Percentiles rank a stretch among this genome's conserved stretches.
Conservation (phyloP, 2,329 filamentous ascomycete species). For the Ophiostoma sp. region DNA sequence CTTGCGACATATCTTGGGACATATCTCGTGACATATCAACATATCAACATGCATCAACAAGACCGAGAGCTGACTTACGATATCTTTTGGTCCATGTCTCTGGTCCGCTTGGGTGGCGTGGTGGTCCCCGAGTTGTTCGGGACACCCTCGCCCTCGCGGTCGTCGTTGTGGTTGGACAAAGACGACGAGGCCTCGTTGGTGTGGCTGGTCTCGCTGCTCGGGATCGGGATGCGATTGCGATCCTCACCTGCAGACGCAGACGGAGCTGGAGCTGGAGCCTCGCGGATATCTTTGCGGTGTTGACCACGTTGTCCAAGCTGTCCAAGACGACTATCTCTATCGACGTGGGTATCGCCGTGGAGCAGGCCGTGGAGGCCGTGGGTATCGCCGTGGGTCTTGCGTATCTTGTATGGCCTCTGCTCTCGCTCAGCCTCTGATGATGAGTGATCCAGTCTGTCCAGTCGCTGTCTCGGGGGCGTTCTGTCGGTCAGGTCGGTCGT, state of each 20-base stretch:
- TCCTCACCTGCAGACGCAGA: not conserved
- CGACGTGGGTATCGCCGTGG: not conserved
- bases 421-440: not conserved
- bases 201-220: slow-evolving; percentile 18
- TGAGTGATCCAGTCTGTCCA: not conserved
- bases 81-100: slow-evolving; percentile 25
- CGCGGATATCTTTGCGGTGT: not conserved
- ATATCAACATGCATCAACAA: not conserved
- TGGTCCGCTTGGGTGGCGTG: slow-evolving; percentile 25
- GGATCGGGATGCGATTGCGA: slow-evolving; percentile 4
- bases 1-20: not conserved
- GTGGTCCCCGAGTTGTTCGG: slow-evolving; percentile 28
- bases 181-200: not conserved
- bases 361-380: slow-evolving; percentile 11
- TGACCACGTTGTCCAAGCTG: not conserved
- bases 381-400: slow-evolving; percentile 18
- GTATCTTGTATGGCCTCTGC: not conserved
- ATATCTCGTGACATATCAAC: not conserved
- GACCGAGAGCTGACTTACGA: slow-evolving; percentile 4
- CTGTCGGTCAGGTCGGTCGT: slow-evolving; percentile 5
- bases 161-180: not conserved
- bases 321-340: not conserved
- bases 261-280: not conserved
- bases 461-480: slow-evolving; percentile 3
- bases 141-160: slow-evolving; percentile 1